phyloP scores from a whole-genome alignment of 352 stramenopile species.

The Pythium scleroteichum region DNA sequence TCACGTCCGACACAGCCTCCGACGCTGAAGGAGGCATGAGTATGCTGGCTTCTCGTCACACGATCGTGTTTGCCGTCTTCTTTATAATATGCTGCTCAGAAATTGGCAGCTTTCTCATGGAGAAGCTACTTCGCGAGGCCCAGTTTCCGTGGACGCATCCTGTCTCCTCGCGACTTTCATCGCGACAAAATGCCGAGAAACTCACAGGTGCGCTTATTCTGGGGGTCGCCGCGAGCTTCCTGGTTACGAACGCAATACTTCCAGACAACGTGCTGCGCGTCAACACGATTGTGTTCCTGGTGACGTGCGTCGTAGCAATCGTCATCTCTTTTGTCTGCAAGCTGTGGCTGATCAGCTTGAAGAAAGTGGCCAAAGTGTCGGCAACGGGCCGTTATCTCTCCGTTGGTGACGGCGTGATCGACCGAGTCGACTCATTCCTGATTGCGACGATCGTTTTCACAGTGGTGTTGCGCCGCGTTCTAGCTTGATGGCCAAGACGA shows the following conservation, averaged over 20 bases:
- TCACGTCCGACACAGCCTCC: conserved; percentile 28
- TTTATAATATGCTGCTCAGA: conserved; percentile 62
- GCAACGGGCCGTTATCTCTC: conserved; percentile 44
- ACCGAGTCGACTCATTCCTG: conserved; percentile 59
- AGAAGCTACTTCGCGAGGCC: conserved; percentile 43
- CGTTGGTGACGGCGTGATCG: conserved; percentile 53
- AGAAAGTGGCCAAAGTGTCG: conserved; percentile 56
- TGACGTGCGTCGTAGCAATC: conserved; percentile 39
- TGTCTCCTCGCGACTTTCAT: conserved; percentile 47
- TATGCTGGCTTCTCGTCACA: conserved; percentile 6
- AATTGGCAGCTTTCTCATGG: conserved; percentile 51
- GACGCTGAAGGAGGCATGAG: conserved; percentile 17
- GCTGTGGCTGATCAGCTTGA: conserved; percentile 59
- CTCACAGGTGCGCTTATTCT: conserved; percentile 46
- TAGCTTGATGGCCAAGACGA: background rate
- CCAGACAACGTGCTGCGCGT: conserved; percentile 8
- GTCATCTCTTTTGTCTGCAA: conserved; percentile 53
- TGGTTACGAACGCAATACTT: conserved; percentile 43
- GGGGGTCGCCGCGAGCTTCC: conserved; percentile 36
- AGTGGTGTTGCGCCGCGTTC: conserved; percentile 15
- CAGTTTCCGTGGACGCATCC: conserved; percentile 63
- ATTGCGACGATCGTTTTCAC: conserved; percentile 58
- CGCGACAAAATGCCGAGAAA: conserved; percentile 62
- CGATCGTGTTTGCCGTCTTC: conserved; percentile 46
- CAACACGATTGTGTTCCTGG: conserved; percentile 33